Base-by-base conservation (phyloP, 2,329 filamentous ascomycete species). In the Pseudogymnoascus sp. region DNA sequence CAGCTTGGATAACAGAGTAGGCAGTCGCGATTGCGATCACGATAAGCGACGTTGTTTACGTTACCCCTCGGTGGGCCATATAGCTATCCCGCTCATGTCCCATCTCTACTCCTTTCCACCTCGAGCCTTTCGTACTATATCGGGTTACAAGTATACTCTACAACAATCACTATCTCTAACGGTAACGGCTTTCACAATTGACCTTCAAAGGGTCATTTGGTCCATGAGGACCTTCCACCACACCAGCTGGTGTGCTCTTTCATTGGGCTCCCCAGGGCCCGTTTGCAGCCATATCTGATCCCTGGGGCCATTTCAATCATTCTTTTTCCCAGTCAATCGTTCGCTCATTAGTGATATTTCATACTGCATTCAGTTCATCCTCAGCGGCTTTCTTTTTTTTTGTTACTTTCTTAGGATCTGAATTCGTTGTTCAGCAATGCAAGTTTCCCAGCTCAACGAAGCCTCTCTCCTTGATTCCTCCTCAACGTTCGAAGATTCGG, bases 161-260 rank as follows among this genome's bases (percentile, higher is more conserved):
- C 14, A 53, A 53, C 50, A 56, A 33, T 56, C 50, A 56, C 50
- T 56, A 56, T 56, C 50, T 33, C 50, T 56, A 56, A 56, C 50
- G 28, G 50, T 56, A 56, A 56, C 50, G n/a, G 50, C 28, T 56
- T 56, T 3, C 33, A 21, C 16, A 33, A 56, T 56, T 56, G 50
- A 56, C 50, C 28, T 56, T n/a, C 28, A 21, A 56, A 56, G 5
- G 50, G 50, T 56, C 50, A 56, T 12, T 56, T 21, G 50, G 50
- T 33, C 50, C 50, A 56, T 35, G 50, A 56, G n/a, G 28, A 33
- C 50, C 50, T 56, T 56, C 28, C 50, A 56, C 11, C 50, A 56
- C 50, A 56, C 50, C 50, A 33, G 50, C 50, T 56, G 50, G 50
- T 56, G 50, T 56, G 50, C 50, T 56, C 50, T 56, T 56, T 56